Evolutionary conservation across 768 basidiomycete genomes (phyloP).

Genomic region (Lentinula edodes): DNA sequence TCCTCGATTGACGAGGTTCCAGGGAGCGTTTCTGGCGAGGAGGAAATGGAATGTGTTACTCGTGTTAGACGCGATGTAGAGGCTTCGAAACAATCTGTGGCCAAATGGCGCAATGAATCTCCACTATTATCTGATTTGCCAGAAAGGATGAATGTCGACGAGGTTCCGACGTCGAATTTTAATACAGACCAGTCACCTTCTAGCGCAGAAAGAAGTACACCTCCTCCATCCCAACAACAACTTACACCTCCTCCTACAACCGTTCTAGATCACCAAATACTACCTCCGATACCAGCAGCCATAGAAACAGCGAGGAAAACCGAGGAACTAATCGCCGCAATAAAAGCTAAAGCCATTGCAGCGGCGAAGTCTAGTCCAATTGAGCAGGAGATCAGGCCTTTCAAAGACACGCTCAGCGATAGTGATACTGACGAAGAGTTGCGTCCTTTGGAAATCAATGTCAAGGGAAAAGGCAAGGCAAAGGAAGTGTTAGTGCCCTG

Average conservation of each 20-base stretch:
- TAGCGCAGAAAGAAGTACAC: neutral
- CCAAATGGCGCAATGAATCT: constrained; percentile 10
- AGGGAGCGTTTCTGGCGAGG: constrained; percentile 66
- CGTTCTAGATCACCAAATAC: neutral
- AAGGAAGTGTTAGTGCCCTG: constrained; percentile 4
- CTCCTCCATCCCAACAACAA: constrained; percentile 7
- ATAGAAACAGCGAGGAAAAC: constrained; percentile 38
- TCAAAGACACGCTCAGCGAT: constrained; percentile 6
- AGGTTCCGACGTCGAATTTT: neutral
- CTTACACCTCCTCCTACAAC: constrained; percentile 9
- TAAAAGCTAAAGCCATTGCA: constrained; percentile 57
- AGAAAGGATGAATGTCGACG: constrained; percentile 9
- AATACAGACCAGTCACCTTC: neutral
- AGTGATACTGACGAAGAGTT: constrained; percentile 10
- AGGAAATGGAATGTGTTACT: constrained; percentile 39
- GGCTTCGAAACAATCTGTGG: neutral
- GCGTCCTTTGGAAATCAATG: neutral
- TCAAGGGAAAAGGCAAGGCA: constrained; percentile 12
- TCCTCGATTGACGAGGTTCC: constrained; percentile 35
- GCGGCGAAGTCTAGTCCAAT: constrained; percentile 35
- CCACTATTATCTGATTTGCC: constrained; percentile 8
- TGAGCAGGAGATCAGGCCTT: constrained; percentile 29
- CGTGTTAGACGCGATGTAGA: constrained; percentile 17
- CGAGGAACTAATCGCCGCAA: constrained; percentile 54
- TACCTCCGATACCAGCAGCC: constrained; percentile 15